A percentile compares a stretch with the other conserved stretches of the same genome.
phyloP scores from a whole-genome alignment of 208 protist genomes.

The Trypanosomatidae sp. region DNA sequence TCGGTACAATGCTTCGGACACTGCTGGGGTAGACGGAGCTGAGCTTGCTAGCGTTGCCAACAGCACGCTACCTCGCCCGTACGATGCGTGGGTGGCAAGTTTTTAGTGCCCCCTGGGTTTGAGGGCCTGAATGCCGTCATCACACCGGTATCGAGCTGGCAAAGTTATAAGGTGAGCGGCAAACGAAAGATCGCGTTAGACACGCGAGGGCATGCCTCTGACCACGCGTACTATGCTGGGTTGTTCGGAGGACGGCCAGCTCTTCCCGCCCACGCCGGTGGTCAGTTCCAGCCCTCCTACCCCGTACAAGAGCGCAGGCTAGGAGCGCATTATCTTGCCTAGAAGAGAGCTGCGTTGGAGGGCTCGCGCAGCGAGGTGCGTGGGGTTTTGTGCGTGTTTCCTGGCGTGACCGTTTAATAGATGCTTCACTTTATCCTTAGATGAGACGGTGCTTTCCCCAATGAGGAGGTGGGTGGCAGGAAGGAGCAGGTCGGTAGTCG shows the following conservation, averaged over 20 bases:
- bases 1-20: neutral
- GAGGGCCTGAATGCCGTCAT: neutral
- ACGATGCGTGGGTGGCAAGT: neutral
- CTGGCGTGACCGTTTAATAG: neutral
- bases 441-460: neutral
- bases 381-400: neutral
- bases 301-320: neutral
- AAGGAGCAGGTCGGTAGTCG: neutral
- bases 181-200: neutral
- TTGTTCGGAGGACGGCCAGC: neutral
- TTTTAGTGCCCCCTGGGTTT: neutral
- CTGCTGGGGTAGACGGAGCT: neutral
- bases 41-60: neutral
- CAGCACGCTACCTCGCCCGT: neutral
- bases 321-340: neutral
- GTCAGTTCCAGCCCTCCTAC: neutral
- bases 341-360: neutral
- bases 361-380: neutral
- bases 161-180: neutral
- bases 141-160: neutral
- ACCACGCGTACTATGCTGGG: neutral
- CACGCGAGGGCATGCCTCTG: neutral
- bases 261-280: neutral
- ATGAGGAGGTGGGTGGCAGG: neutral
- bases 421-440: neutral